Evolutionary conservation across 129 eudicot species (phyloP).

Genomic region (Chrysanthemum lavandulifolium): DNA sequence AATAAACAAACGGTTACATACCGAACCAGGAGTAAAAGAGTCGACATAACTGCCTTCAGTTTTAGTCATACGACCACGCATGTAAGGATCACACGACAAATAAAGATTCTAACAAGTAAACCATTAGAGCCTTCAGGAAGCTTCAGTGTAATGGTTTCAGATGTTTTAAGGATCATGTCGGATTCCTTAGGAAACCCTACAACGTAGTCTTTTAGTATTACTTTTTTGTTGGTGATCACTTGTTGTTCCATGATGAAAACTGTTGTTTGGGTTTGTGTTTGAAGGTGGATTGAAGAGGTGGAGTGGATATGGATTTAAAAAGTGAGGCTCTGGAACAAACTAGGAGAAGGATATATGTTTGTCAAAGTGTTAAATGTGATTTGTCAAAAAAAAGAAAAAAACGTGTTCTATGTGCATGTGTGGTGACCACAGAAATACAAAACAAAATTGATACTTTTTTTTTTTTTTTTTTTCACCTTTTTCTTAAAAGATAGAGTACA

Average conservation of each 20-base stretch:
- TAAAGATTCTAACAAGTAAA: conserved; percentile 21
- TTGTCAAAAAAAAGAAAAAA: no score
- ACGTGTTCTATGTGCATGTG: no score
- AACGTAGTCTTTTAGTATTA: conserved; percentile 1
- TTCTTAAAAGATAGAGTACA: no score
- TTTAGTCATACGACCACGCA: conserved; percentile 23
- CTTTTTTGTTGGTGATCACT: not conserved
- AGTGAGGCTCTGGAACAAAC: no score
- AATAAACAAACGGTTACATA: not conserved
- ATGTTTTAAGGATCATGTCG: conserved; percentile 1
- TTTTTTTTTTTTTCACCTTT: no score
- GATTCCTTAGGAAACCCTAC: conserved; percentile 13
- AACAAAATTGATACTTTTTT: no score
- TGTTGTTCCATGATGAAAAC: not conserved
- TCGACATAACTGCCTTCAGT: conserved; percentile 10
- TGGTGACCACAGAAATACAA: no score
- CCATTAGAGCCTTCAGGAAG: conserved; percentile 10
- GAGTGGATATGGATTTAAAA: no score
- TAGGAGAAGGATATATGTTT: no score
- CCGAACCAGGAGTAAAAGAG: conserved; percentile 32
- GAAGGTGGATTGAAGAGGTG: not conserved
- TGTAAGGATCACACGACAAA: conserved; percentile 29
- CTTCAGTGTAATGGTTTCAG: not conserved
- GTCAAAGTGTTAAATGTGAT: no score
- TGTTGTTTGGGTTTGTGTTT: not conserved